A percentile compares a stretch with the other conserved stretches of the same genome.
Conservation (phyloP, 495 filamentous ascomycete genomes). For the Opeltia flavorubescens region DNA sequence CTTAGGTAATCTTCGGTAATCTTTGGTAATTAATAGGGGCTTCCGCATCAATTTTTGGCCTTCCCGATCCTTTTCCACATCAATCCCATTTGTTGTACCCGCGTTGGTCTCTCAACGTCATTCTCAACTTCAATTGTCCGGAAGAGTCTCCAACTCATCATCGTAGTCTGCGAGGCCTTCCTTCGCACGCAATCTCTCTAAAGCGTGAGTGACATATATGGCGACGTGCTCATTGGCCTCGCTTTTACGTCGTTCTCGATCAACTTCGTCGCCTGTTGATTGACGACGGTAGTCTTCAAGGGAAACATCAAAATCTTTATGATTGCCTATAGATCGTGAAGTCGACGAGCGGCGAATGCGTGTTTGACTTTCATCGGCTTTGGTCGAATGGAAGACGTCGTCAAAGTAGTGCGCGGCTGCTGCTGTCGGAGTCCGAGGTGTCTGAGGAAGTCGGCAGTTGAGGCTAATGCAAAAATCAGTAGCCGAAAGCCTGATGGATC, state of each 20-base stretch:
- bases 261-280: slow-evolving; percentile 13
- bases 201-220: slow-evolving; percentile 56
- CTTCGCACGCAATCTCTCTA: slow-evolving; percentile 46
- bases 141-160: slow-evolving; percentile 46
- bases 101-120: no score
- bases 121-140: no score
- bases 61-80: not conserved
- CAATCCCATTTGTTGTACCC: not conserved
- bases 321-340: slow-evolving; percentile 65
- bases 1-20: no score
- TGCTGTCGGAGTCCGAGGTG: slow-evolving; percentile 68
- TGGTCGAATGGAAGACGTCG: slow-evolving; percentile 50
- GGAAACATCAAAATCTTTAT: slow-evolving; percentile 60
- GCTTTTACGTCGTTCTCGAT: slow-evolving; percentile 25
- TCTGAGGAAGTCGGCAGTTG: slow-evolving; percentile 85
- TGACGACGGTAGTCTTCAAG: slow-evolving; percentile 28
- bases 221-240: slow-evolving; percentile 52
- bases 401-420: slow-evolving; percentile 91
- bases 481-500: slow-evolving; percentile 6
- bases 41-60: no score
- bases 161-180: slow-evolving; percentile 37
- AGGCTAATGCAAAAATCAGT: slow-evolving; percentile 35
- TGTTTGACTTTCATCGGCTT: slow-evolving; percentile 28
- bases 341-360: slow-evolving; percentile 70
- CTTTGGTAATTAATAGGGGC: not conserved